phyloP scores from a whole-genome alignment of 2,329 filamentous ascomycete species.

The Aspergillus novoparasiticus region DNA sequence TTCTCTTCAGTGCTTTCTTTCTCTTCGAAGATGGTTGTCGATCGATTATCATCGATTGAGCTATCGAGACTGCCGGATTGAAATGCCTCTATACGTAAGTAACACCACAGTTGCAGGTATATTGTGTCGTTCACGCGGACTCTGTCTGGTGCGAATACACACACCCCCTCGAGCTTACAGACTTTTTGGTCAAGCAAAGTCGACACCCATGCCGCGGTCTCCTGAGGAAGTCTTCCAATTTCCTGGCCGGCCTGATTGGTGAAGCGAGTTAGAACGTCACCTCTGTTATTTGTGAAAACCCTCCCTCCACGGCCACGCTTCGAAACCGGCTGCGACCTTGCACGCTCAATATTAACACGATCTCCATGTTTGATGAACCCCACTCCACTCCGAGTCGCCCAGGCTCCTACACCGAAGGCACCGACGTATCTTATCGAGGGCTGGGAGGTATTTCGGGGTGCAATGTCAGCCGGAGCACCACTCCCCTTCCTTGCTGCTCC shows the following conservation, averaged over 20 bases:
- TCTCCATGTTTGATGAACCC: slow-evolving; percentile 80
- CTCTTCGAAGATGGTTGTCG: slow-evolving; percentile 76
- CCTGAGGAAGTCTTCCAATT: slow-evolving; percentile 82
- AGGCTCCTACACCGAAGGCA: slow-evolving; percentile 86
- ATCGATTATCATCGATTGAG: slow-evolving; percentile 66
- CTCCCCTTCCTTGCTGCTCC: not conserved
- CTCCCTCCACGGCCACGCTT: slow-evolving; percentile 51
- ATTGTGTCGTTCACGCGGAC: slow-evolving; percentile 90
- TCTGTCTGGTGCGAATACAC: slow-evolving; percentile 84
- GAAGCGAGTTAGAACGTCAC: slow-evolving; percentile 89
- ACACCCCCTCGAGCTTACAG: slow-evolving; percentile 82
- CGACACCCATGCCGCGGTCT: slow-evolving; percentile 88
- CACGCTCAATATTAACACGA: slow-evolving; percentile 80
- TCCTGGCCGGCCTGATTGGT: slow-evolving; percentile 78
- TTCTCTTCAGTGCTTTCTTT: slow-evolving; percentile 86
- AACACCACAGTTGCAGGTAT: slow-evolving; percentile 85
- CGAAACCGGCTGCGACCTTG: slow-evolving; percentile 67
- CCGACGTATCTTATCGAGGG: slow-evolving; percentile 76
- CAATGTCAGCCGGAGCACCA: slow-evolving; percentile 6
- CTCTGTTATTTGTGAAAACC: slow-evolving; percentile 59
- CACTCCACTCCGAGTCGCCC: slow-evolving; percentile 83
- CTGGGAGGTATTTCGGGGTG: slow-evolving; percentile 25
- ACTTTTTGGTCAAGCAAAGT: slow-evolving; percentile 87
- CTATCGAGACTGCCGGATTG: slow-evolving; percentile 58
- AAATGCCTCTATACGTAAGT: slow-evolving; percentile 74